Evolutionary conservation across 148 eudicot genomes (phyloP).

Genomic region (Selenicereus undatus): DNA sequence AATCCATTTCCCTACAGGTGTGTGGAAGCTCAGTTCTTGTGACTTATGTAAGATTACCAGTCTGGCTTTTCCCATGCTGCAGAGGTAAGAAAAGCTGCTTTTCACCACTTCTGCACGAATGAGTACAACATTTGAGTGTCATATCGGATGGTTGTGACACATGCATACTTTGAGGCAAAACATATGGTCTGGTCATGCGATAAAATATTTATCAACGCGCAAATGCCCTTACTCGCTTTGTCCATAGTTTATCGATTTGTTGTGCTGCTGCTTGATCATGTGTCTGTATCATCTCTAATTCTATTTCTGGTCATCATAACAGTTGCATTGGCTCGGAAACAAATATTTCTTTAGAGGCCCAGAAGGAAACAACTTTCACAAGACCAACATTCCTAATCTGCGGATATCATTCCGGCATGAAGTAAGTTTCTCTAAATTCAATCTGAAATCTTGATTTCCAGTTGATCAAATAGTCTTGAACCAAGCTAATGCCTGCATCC

Average conservation of each 20-base stretch:
- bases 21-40: conserved; percentile 74
- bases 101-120: too few species aligned
- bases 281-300: background rate
- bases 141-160: too few species aligned
- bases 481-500: too few species aligned
- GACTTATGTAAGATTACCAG: conserved; percentile 79
- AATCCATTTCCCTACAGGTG: conserved; percentile 43
- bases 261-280: too few species aligned
- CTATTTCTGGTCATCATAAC: conserved; percentile 11
- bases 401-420: conserved; percentile 61
- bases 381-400: conserved; percentile 68
- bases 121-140: too few species aligned
- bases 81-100: conserved; percentile 34
- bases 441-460: too few species aligned
- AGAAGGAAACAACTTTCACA: conserved; percentile 67
- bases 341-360: conserved; percentile 60
- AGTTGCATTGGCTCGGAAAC: conserved; percentile 75
- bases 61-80: conserved; percentile 79
- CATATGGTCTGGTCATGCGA: too few species aligned
- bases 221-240: too few species aligned
- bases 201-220: too few species aligned
- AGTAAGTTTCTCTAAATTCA: conserved; percentile 27
- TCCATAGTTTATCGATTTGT: too few species aligned
- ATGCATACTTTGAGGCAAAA: too few species aligned
- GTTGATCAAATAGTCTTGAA: too few species aligned